Base-by-base conservation (phyloP, 306 rosid genomes). In the Quercus parvula region DNA sequence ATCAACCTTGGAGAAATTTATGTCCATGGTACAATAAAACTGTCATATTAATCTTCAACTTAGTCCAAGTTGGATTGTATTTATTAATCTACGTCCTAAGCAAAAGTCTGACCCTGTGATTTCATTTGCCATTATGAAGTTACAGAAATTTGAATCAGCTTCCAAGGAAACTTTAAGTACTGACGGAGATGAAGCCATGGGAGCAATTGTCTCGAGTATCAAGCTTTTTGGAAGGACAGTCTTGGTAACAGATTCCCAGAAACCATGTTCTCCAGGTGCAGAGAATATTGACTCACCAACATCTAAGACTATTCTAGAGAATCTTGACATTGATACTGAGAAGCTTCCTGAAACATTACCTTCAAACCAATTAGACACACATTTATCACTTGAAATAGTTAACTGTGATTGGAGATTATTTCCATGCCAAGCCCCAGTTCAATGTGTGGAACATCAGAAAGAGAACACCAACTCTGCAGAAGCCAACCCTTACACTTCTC, bases 181-280 rank as follows among this genome's bases (percentile, higher is more conserved):
- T 35, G 68, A 73, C 18, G 86, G 78, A 5, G 89, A 86, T 59
- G 74, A 83, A 20, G 58, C 72, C 46, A 61, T 52, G 6, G 56
- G 19, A n/a, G 77, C 79, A 66, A 58, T 57, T 5, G 41, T 75
- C 67, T 41, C 80, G 19, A 88, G 90, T 71, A 89, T 95, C 56
- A 95, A 91, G 88, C 92, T 95, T 62, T 95, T 95, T 81, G 99
- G 99, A 73, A 90, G 87, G 81, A 91, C 91, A 51, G 85, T 95
- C 62, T 81, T 79, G 62, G 79, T 91, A 67, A 44, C 80, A 17
- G 97, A 75, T 59, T 30, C 46, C 69, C 86, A 73, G 78, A 85
- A 68, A 78, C 74, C 84, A 63, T 38, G 78, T 44, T 69, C 78
- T 55, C 33, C 75, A 27, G 83, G 70, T 55, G 78, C 81, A 1